phyloP scores from a whole-genome alignment of 768 basidiomycete species.

The Russula griseocarnosa region DNA sequence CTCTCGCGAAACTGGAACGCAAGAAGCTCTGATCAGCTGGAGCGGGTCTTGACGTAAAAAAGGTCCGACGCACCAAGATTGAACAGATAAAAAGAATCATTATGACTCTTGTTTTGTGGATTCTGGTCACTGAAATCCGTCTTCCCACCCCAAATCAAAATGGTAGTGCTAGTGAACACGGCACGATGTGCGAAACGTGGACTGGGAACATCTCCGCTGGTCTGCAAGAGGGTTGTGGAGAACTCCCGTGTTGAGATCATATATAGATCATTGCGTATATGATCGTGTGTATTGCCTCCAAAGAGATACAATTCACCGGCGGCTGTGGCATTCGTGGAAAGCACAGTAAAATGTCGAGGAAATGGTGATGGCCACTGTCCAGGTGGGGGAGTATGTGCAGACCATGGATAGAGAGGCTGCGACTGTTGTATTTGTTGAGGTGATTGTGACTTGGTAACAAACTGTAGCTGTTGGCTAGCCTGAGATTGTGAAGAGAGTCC shows the following conservation, averaged over 20 bases:
- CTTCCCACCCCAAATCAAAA: conserved; percentile 93
- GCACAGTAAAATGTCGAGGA: conserved; percentile 91
- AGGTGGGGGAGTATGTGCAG: too few species aligned
- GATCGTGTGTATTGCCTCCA: conserved; percentile 89
- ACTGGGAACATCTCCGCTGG: conserved; percentile 81
- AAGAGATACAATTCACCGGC: conserved; percentile 92
- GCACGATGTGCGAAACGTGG: conserved; percentile 86
- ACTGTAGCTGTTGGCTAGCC: too few species aligned
- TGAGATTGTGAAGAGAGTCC: too few species aligned
- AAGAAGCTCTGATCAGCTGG: background rate
- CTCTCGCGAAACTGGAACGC: too few species aligned
- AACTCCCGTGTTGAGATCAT: conserved; percentile 75
- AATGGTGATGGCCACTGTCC: conserved; percentile 74
- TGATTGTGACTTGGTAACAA: too few species aligned
- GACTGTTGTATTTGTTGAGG: too few species aligned
- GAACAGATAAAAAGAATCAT: conserved; percentile 88
- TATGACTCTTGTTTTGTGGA: conserved; percentile 68
- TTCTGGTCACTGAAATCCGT: conserved; percentile 74
- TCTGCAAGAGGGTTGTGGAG: conserved; percentile 72
- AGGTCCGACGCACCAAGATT: conserved; percentile 69
- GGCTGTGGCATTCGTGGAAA: conserved; percentile 69
- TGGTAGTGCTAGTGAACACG: conserved; percentile 89
- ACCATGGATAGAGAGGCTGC: too few species aligned
- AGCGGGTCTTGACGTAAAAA: conserved; percentile 1
- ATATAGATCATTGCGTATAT: conserved; percentile 86